Base-by-base conservation (phyloP, 495 filamentous ascomycete species). In the Trichocladium uniseriatum region DNA sequence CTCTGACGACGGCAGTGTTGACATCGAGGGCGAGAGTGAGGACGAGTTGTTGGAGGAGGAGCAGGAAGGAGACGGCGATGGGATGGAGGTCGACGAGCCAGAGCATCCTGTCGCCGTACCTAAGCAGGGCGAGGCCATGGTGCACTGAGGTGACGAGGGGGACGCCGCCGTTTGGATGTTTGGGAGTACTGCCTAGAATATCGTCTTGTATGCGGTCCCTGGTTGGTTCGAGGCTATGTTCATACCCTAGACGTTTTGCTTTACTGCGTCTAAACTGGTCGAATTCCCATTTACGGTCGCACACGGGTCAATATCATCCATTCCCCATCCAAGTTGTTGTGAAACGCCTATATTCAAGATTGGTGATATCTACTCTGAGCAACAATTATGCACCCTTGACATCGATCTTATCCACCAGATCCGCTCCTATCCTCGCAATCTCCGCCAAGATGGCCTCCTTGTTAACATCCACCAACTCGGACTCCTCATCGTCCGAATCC, bases 21-120 rank as follows among this genome's bases (percentile, higher is more conserved):
- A 98, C 63, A 80, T 98, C n/a, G 92, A 95, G 66, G 86, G 83
- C 36, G 94, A 97, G 67, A 92, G 83, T 22, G 72, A 74, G 55
- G 82, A 80, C 53, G 89, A 88, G 14, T 80, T 86, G 14, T 79
- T 85, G 35, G 89, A 95, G 42, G 91, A 94, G 45, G 87, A 94
- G 31, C 9, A 2, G 31, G 86, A 86, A 13, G 78, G 16, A 16
- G 49, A 69, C 14, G 87, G 87, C 49, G 87, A 89, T 40, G 87
- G 84, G 56, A 88, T 92, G 71, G 89, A 91, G 47, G 85, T 92
- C 16, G 88, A 66, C 41, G 54, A 62, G 43, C 54, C 55, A 7
- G 62, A 54, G 18, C 10, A 53, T 15, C 41, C 43, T 15, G 37
- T 44, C 11, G 43, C 36, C n/a, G 38, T 28, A 27, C 43, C 47